phyloP scores from a whole-genome alignment of 116 monocot genomes.

The Phalaenopsis hybrid region DNA sequence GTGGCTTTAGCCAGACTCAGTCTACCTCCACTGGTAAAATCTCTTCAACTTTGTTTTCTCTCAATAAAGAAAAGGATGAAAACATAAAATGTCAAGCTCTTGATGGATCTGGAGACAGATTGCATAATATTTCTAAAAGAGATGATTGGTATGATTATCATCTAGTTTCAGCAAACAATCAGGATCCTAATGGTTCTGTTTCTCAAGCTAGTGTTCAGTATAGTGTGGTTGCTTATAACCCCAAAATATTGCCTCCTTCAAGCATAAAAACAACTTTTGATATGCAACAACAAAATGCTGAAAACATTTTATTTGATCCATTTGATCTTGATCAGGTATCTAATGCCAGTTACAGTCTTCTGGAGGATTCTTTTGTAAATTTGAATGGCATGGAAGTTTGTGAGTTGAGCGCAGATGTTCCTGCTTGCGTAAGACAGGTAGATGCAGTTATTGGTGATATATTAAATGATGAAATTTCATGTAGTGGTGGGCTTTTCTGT shows the following conservation, averaged over 20 bases:
- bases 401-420: constrained; percentile 12
- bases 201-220: background rate
- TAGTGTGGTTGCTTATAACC: background rate
- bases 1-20: background rate
- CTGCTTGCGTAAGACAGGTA: constrained; percentile 24
- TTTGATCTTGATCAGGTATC: constrained; percentile 23
- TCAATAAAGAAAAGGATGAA: background rate
- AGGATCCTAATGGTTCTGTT: background rate
- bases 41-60: background rate
- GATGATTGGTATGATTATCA: constrained; percentile 2
- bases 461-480: constrained; percentile 21
- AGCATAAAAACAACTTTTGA: constrained; percentile 7
- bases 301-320: constrained; percentile 52
- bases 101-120: constrained; percentile 8
- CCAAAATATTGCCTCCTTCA: background rate
- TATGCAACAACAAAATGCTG: constrained; percentile 4
- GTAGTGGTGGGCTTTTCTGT: constrained; percentile 22
- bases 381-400: constrained; percentile 3
- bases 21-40: background rate
- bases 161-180: constrained; percentile 6
- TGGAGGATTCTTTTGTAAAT: constrained; percentile 12
- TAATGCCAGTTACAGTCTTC: constrained; percentile 16
- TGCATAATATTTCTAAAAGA: background rate
- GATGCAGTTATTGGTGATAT: constrained; percentile 25
- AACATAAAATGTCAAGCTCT: constrained; percentile 9